Conservation (phyloP, 2,329 filamentous ascomycete species). For the Juglanconis oblonga region DNA sequence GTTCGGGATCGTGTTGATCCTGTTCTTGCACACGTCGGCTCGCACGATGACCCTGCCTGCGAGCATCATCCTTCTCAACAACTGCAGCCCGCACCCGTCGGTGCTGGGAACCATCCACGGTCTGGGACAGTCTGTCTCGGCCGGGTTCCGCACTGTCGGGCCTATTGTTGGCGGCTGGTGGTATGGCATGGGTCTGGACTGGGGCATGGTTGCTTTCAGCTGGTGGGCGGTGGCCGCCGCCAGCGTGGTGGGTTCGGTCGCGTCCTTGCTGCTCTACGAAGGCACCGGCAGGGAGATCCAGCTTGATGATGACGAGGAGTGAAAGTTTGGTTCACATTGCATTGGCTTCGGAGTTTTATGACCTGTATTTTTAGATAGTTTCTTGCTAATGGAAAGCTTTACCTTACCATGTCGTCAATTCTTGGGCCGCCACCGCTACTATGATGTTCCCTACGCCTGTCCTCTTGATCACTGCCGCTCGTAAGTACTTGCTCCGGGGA, state of each 20-base stretch:
- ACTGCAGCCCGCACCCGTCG: slow-evolving; percentile 56
- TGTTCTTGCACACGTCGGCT: slow-evolving; percentile 68
- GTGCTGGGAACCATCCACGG: slow-evolving; percentile 58
- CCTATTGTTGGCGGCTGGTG: slow-evolving; percentile 49
- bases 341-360: background rate
- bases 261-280: slow-evolving; percentile 61
- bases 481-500: too few species aligned
- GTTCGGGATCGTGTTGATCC: slow-evolving; percentile 58
- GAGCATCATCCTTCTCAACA: slow-evolving; percentile 59
- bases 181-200: slow-evolving; percentile 43
- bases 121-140: slow-evolving; percentile 48
- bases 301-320: slow-evolving; percentile 43
- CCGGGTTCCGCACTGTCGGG: slow-evolving; percentile 47
- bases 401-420: background rate
- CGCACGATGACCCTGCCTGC: slow-evolving; percentile 65
- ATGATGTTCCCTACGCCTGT: too few species aligned
- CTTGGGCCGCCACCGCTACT: too few species aligned
- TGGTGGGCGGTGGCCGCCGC: slow-evolving; percentile 50
- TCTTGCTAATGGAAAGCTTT: background rate
- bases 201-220: slow-evolving; percentile 43
- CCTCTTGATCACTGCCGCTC: too few species aligned
- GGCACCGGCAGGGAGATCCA: slow-evolving; percentile 61
- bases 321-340: background rate
- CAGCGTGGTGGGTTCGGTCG: slow-evolving; percentile 53
- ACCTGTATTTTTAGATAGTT: background rate